A percentile compares a stretch with the other conserved stretches of the same genome.
Evolutionary conservation across 2,329 filamentous ascomycete species (phyloP).

Genomic region (Waltergamsia citrina): DNA sequence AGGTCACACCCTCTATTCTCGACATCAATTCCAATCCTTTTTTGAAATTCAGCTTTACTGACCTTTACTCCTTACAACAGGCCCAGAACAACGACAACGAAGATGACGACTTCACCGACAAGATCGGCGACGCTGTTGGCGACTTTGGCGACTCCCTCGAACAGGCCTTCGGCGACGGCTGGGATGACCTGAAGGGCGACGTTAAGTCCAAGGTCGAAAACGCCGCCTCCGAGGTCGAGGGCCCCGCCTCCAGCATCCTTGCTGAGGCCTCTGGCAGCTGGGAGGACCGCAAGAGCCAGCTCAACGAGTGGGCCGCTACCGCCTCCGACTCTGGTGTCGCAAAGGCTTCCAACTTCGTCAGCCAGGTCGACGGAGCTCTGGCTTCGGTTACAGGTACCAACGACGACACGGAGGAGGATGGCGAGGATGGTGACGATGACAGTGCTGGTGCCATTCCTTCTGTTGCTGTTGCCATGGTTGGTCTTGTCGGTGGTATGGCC

Average conservation of each 20-base stretch:
- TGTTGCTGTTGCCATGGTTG: conserved; percentile 33
- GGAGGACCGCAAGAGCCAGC: not conserved
- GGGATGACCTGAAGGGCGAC: too few species aligned
- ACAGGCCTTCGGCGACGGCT: conserved; percentile 4
- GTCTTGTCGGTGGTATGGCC: conserved; percentile 36
- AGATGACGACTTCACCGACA: conserved; percentile 10
- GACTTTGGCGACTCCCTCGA: conserved; percentile 7
- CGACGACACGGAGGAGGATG: conserved; percentile 7
- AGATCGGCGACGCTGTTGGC: conserved; percentile 7
- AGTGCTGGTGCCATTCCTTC: conserved; percentile 24
- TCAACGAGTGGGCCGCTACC: conserved; percentile 16
- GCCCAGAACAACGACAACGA: conserved; percentile 5
- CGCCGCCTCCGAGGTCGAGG: conserved; percentile 2
- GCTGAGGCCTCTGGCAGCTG: conserved; percentile 7
- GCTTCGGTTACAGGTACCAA: conserved; percentile 10
- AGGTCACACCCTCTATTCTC: conserved; percentile 8
- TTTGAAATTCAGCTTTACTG: too few species aligned
- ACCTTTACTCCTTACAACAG: too few species aligned
- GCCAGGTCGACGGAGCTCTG: conserved; percentile 8
- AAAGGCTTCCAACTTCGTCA: conserved; percentile 6
- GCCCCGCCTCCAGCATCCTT: conserved; percentile 6
- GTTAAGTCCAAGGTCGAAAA: conserved; percentile 5
- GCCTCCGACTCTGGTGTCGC: conserved; percentile 9
- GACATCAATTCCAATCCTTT: too few species aligned
- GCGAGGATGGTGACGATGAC: conserved; percentile 8